These are phyloP conservation scores for Bolboschoenus planiculmis DNA, from an alignment of 176 grass and related monocot genomes.

Conservation along the genomic window DNA sequence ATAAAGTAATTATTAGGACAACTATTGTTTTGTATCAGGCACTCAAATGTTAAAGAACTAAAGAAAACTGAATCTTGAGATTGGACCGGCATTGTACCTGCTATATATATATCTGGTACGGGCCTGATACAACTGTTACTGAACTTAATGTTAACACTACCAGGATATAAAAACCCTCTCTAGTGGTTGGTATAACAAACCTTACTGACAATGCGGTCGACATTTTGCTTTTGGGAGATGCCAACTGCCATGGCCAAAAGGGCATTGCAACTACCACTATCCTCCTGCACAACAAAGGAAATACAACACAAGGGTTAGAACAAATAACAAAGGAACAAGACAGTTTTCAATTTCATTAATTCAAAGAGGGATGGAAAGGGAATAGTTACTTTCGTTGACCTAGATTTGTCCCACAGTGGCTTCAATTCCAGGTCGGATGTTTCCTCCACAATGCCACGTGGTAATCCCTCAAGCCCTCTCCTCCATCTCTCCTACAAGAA, in stretches of 20 bases:
- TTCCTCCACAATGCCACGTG: constrained; percentile 63
- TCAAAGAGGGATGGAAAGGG: not conserved
- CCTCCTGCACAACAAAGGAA: constrained; percentile 34
- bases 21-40: not conserved
- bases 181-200: constrained; percentile 5
- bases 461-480: constrained; percentile 45
- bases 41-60: not conserved
- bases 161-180: not conserved
- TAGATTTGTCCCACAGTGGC: constrained; percentile 43
- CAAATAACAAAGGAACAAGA: not conserved
- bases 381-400: constrained; percentile 17
- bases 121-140: not conserved
- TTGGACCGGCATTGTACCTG: not conserved
- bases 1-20: constrained; percentile 16
- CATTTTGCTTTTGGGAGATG: constrained; percentile 78
- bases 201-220: constrained; percentile 69
- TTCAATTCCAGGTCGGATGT: constrained; percentile 77
- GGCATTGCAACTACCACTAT: constrained; percentile 38
- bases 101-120: not conserved
- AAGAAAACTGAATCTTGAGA: not conserved
- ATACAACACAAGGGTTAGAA: not conserved
- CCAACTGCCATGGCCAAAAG: constrained; percentile 92
- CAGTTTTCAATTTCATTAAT: not conserved
- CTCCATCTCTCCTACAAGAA: constrained; percentile 28
- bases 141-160: not conserved